Percentiles rank a stretch among this genome's conserved stretches.
phyloP scores from a whole-genome alignment of 129 eudicot genomes.

The Flaveria bidentis region DNA sequence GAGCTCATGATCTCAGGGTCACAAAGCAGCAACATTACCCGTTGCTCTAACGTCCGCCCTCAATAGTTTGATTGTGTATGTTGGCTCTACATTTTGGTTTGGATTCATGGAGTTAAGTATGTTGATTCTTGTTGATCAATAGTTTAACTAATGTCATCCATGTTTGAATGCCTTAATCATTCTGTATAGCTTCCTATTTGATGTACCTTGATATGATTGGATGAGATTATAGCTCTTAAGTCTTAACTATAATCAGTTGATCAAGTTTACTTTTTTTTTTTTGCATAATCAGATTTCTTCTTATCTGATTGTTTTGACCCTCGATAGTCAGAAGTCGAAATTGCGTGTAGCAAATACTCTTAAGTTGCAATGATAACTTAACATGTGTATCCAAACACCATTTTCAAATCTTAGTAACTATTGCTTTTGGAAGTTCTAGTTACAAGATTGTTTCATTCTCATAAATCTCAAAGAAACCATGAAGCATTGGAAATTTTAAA shows the following conservation, averaged over 20 bases:
- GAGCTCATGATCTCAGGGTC: too few species aligned
- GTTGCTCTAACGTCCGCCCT: too few species aligned
- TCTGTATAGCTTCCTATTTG: constrained; percentile 1
- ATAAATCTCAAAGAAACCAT: constrained; percentile 3
- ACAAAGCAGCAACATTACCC: too few species aligned
- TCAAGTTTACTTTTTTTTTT: too few species aligned
- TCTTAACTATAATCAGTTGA: not conserved
- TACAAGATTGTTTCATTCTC: not conserved
- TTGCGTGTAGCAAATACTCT: not conserved
- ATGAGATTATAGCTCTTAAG: not conserved
- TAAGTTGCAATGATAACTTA: not conserved
- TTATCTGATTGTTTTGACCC: not conserved
- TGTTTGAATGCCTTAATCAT: not conserved
- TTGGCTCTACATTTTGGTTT: not conserved
- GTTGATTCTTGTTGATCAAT: not conserved
- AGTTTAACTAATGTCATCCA: not conserved
- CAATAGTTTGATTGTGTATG: not conserved
- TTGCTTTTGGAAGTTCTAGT: not conserved
- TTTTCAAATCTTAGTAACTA: not conserved
- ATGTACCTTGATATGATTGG: constrained; percentile 17
- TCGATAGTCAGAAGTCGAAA: not conserved
- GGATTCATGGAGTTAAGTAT: too few species aligned
- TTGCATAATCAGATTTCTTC: too few species aligned
- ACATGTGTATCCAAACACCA: not conserved
- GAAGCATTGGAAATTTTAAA: constrained; percentile 19